Conservation (phyloP, 352 stramenopile genomes). For the Globisporangium uncinulatum region DNA sequence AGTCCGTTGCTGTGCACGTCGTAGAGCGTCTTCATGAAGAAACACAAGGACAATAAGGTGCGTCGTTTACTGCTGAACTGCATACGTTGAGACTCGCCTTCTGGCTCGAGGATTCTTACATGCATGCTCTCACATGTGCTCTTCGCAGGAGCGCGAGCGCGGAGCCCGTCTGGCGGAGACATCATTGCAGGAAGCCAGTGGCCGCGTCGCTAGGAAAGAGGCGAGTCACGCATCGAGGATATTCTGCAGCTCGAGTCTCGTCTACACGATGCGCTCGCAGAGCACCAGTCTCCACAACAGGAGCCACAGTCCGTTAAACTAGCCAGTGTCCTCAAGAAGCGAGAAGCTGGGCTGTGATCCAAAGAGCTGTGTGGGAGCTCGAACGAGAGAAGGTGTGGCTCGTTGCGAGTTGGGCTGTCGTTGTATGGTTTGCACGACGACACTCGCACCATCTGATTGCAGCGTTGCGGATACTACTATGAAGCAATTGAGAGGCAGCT, state of each 20-base stretch:
- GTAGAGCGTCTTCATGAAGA: slow-evolving; percentile 22
- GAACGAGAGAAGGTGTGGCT: slow-evolving; percentile 7
- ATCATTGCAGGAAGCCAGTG: slow-evolving; percentile 26
- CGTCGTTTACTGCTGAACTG: background rate
- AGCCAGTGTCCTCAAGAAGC: slow-evolving; percentile 15
- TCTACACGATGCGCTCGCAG: slow-evolving; percentile 32
- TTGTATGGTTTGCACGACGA: no score
- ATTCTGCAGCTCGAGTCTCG: slow-evolving; percentile 36
- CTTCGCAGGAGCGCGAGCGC: slow-evolving; percentile 28
- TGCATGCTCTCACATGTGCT: background rate
- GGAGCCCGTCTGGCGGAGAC: slow-evolving; percentile 23
- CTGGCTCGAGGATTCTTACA: background rate
- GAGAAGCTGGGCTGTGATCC: slow-evolving; percentile 11
- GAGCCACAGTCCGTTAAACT: slow-evolving; percentile 7
- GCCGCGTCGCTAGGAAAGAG: slow-evolving; percentile 29
- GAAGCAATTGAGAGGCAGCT: slow-evolving; percentile 5
- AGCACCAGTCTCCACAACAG: slow-evolving; percentile 8
- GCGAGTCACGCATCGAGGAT: slow-evolving; percentile 28
- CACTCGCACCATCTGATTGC: no score
- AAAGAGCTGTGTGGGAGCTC: slow-evolving; percentile 7
- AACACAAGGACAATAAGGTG: slow-evolving; percentile 33
- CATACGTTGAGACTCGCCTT: no score
- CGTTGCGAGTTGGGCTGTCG: background rate
- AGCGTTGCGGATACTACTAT: background rate
- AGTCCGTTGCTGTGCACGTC: background rate